Base-by-base conservation (phyloP, 164 flowering plant genomes). In the Liriodendron chinense region DNA sequence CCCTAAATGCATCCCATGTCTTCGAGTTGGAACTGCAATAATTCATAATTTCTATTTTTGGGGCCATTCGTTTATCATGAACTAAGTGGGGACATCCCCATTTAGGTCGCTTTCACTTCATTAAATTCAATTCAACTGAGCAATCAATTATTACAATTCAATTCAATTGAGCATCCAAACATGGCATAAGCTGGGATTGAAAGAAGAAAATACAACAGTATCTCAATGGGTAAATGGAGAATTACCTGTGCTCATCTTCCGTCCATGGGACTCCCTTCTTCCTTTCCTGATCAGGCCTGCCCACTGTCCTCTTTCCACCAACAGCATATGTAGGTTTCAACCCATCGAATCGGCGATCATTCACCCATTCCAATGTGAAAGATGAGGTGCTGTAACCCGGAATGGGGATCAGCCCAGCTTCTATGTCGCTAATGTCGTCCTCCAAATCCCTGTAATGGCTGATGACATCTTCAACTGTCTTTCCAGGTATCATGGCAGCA, bases 201-300 rank as follows among this genome's bases (percentile, higher is more conserved):
- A 64, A 56, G 20, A 25, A 47, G 66, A 69, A 22, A 23, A 64
- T n/a, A 59, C 12, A 7, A 59, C 63, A 20, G 18, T 34, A 7
- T 53, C 59, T 53, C 13, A 53, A 53, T 10, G 7, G 18, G 67
- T 6, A 61, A 16, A 49, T 7, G 22, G 64, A 68, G 22, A 53
- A 53, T 22, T 61, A 92, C 97, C 92, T 90, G 82, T 92, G 97
- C 50, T 92, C 97, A 56, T 92, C 94, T 78, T 91, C 93, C 0
- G 92, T 87, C 96, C 95, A 91, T 2, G 95, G 95, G 13, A 90
- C 86, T 1, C 97, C 97, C 80, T 92, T 92, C 83, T 87, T 92
- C 86, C 94, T 85, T 71, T 90, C 97, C 68, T 84, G 91, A 50
- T 89, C 97, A 18, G 63, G 64, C 24, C 75, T 77, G 14, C 65